Evolutionary conservation across 306 rosid species (phyloP).

Genomic region (Acacia confusa): DNA sequence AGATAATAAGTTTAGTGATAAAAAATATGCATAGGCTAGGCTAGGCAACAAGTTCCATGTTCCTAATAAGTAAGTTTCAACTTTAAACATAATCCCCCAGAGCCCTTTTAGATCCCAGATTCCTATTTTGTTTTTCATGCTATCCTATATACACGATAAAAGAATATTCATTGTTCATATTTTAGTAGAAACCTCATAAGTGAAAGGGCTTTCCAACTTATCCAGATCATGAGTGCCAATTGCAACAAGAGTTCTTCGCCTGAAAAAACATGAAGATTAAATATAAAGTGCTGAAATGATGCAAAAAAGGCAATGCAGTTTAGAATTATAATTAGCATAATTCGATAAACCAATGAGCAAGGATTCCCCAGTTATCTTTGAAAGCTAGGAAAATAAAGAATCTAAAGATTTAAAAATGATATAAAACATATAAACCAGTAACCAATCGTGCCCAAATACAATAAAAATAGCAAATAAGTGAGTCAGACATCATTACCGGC

Average conservation of each 20-base stretch:
- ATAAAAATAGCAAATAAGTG: neutral
- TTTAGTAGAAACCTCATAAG: slow-evolving; percentile 71
- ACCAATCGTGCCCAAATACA: neutral
- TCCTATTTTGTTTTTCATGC: neutral
- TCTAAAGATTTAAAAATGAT: neutral
- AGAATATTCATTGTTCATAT: slow-evolving; percentile 6
- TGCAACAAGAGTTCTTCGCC: slow-evolving; percentile 82
- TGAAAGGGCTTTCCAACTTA: slow-evolving; percentile 73
- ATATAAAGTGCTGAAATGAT: neutral
- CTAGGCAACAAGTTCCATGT: slow-evolving; percentile 6
- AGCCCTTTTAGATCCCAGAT: slow-evolving; percentile 18
- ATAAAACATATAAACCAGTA: neutral
- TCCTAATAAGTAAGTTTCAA: slow-evolving; percentile 3
- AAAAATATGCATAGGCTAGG: neutral
- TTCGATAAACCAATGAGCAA: neutral
- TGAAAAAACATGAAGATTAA: neutral
- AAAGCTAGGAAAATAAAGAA: neutral
- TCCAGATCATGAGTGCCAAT: slow-evolving; percentile 98
- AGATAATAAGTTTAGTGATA: neutral
- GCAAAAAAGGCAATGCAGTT: neutral
- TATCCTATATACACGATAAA: neutral
- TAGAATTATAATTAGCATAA: neutral
- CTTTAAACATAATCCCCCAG: slow-evolving; percentile 3
- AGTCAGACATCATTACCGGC: neutral
- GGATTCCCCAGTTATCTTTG: neutral